Evolutionary conservation across 345 rosid species (phyloP), one percentile per base, ranked within the genome.

Genomic region (Eucalyptus cladocalyx): DNA sequence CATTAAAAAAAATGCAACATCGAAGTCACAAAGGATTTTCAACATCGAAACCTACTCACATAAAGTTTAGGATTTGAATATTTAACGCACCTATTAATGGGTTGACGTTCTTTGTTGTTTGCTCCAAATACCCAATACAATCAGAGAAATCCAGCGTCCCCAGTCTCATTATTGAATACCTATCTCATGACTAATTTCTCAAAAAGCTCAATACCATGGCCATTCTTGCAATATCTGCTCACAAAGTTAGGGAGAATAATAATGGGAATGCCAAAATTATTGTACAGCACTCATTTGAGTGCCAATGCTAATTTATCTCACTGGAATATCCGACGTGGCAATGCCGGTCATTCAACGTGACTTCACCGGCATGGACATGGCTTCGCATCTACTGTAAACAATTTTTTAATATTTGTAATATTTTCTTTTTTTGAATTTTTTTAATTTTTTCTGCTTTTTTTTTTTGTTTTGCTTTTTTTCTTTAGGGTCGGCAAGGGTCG

Each of bases 341-440:
- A 53, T 53, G 5, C 24, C 1, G 2, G 2, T 53, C 2, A 0
- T 53, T 19, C 0, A 1, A 53, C 10, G 2, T 19, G 10, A 53
- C 56, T 19, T 53, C 24, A 18, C 23, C 4, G 0, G 1, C 1
- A 0, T 7, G 4, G 8, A 51, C 54, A 7, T 51, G 9, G 8
- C 54, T 51, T 51, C 9, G 21, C 54, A 1, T 17, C 5, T 49
- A 51, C 4, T 53, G 0, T 18, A 53, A 8, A 19, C 5, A 53
- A 19, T 53, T 1, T 51, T 53, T 19, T 53, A 7, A 53, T 53
- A 53, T 53, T 19, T 53, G 10, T 19, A 53, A 53, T 53, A 53
- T 53, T 53, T 51, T 51, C 0, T 51, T 51, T 50, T 49, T 50
- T 50, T 15, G 1, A 6, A 1, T 6, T 6, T 17, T 50, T 51